These are phyloP conservation scores for Sordaria brevicollis DNA, from an alignment of 495 filamentous ascomycete species.

Conservation along the genomic window DNA sequence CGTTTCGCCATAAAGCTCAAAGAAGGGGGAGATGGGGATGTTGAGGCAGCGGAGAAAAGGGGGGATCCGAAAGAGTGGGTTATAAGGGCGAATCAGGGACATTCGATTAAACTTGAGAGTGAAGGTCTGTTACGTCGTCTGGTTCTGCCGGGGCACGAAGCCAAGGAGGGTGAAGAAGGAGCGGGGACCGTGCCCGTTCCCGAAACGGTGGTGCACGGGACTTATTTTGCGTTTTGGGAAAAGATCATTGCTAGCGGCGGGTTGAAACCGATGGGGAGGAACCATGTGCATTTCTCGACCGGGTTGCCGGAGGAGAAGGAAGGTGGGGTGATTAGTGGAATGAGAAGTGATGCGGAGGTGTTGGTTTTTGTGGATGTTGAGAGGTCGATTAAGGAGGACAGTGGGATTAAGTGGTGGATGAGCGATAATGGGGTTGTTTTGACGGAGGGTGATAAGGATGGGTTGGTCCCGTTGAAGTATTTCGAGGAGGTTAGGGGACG, in stretches of 20 bases:
- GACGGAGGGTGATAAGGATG: slow-evolving; percentile 38
- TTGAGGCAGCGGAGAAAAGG: slow-evolving; percentile 70
- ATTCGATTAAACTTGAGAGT: slow-evolving; percentile 60
- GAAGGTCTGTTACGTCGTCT: slow-evolving; percentile 59
- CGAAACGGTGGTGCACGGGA: slow-evolving; percentile 69
- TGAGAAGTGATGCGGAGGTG: slow-evolving; percentile 69
- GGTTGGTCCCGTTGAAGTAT: slow-evolving; percentile 32
- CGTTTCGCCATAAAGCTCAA: slow-evolving; percentile 59
- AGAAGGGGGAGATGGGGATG: slow-evolving; percentile 63
- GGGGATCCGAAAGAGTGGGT: slow-evolving; percentile 56
- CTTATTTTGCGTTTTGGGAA: slow-evolving; percentile 66
- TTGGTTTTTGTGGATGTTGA: slow-evolving; percentile 71
- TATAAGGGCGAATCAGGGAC: slow-evolving; percentile 93
- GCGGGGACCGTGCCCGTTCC: slow-evolving; percentile 35
- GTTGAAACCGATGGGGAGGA: slow-evolving; percentile 66
- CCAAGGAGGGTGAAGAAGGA: not conserved
- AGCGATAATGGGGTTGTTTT: slow-evolving; percentile 75
- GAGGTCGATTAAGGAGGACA: slow-evolving; percentile 41
- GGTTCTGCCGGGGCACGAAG: slow-evolving; percentile 32
- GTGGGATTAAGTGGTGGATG: slow-evolving; percentile 67
- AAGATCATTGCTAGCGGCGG: slow-evolving; percentile 63
- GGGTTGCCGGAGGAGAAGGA: slow-evolving; percentile 43
- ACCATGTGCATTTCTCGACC: slow-evolving; percentile 79
- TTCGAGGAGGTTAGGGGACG: slow-evolving; percentile 48
- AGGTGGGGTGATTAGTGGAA: slow-evolving; percentile 63